Conservation (phyloP, 768 basidiomycete species). For the button mushroom (Agaricus bisporus) region DNA sequence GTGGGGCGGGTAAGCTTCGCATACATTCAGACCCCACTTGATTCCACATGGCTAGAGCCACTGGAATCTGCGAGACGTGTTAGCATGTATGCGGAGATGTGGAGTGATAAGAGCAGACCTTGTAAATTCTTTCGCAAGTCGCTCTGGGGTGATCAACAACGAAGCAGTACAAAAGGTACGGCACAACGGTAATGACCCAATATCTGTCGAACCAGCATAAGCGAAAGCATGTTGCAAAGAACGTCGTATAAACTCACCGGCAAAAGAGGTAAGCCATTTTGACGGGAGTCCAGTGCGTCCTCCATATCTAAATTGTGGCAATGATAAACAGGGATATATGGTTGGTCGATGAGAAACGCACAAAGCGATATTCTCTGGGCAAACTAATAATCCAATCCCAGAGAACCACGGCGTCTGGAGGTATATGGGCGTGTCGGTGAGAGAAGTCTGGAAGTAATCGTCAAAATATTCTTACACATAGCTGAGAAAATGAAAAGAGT, state of each 20-base stretch:
- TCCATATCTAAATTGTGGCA: slow-evolving; percentile 55
- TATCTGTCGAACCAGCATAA: slow-evolving; percentile 39
- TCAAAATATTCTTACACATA: slow-evolving; percentile 50
- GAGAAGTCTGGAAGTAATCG: slow-evolving; percentile 20
- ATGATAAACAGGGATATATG: slow-evolving; percentile 17
- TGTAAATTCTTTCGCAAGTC: slow-evolving; percentile 66
- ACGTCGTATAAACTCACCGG: slow-evolving; percentile 43
- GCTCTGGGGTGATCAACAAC: slow-evolving; percentile 60
- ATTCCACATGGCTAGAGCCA: slow-evolving; percentile 82
- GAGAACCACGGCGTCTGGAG: slow-evolving; percentile 67
- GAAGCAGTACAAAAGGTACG: slow-evolving; percentile 73
- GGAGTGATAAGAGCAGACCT: slow-evolving; percentile 30
- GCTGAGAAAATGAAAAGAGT: slow-evolving; percentile 31
- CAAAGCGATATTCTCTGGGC: slow-evolving; percentile 73
- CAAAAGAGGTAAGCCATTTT: slow-evolving; percentile 82
- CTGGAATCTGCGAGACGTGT: slow-evolving; percentile 51
- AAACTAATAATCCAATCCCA: slow-evolving; percentile 85
- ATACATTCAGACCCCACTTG: slow-evolving; percentile 77
- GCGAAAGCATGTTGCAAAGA: slow-evolving; percentile 14
- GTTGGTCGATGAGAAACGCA: slow-evolving; percentile 28
- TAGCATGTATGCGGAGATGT: slow-evolving; percentile 6
- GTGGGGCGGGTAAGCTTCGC: slow-evolving; percentile 17
- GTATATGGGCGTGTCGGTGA: slow-evolving; percentile 20
- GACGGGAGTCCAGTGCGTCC: slow-evolving; percentile 78
- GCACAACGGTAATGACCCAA: slow-evolving; percentile 78